A percentile compares a stretch with the other conserved stretches of the same genome.
These are phyloP conservation scores for Aspergillus sp. DNA, from an alignment of 2,329 filamentous ascomycete genomes.

Conservation along the genomic window DNA sequence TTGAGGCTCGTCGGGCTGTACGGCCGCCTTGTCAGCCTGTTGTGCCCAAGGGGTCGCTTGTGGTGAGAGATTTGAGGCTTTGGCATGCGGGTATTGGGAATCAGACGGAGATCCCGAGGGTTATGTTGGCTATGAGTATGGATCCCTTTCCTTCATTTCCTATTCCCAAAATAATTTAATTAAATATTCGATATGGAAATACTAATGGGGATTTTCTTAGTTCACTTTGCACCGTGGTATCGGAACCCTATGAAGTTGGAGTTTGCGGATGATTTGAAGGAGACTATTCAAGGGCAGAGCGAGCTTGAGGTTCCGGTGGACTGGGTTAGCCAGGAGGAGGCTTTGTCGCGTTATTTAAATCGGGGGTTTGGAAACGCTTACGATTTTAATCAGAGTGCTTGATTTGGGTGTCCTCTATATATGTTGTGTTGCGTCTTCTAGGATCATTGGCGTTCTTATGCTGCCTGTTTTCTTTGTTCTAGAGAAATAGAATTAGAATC, in stretches of 20 bases:
- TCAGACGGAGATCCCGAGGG: constrained; percentile 39
- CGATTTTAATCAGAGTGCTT: too few relatives aligned
- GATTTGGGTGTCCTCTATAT: too few relatives aligned
- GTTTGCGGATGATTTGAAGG: constrained; percentile 30
- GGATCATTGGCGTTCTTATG: too few relatives aligned
- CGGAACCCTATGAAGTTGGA: constrained; percentile 32
- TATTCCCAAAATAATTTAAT: too few relatives aligned
- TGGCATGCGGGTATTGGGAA: constrained; percentile 56
- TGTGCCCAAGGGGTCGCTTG: constrained; percentile 46
- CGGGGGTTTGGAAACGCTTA: too few relatives aligned
- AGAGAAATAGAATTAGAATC: too few relatives aligned
- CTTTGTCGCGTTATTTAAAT: too few relatives aligned
- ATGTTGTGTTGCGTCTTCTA: too few relatives aligned
- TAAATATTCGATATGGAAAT: too few relatives aligned
- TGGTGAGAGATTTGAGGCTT: constrained; percentile 49
- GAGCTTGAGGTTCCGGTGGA: constrained; percentile 33
- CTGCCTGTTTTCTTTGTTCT: too few relatives aligned
- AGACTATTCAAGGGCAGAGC: constrained; percentile 36
- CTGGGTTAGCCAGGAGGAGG: constrained; percentile 25
- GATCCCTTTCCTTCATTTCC: too few relatives aligned
- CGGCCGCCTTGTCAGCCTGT: constrained; percentile 38
- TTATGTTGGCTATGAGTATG: constrained; percentile 47
- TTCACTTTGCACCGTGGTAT: constrained; percentile 38
- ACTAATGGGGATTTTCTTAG: too few relatives aligned
- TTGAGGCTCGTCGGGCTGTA: constrained; percentile 15